These are phyloP conservation scores for Apiospora saccharicola DNA, from an alignment of 2,329 filamentous ascomycete genomes.

Conservation along the genomic window DNA sequence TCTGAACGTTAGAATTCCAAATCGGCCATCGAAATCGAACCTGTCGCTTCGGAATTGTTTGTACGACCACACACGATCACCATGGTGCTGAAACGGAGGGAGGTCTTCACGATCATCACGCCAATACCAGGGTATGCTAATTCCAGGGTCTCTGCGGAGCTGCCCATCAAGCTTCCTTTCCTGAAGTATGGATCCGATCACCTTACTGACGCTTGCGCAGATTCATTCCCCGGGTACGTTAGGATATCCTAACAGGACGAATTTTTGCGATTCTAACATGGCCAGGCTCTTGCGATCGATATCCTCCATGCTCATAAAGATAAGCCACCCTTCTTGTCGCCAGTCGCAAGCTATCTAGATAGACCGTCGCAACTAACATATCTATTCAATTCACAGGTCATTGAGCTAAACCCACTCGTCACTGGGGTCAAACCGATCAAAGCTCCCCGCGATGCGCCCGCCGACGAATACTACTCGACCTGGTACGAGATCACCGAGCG, in stretches of 20 bases:
- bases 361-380: neutral
- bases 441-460: conserved; percentile 70
- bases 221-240: conserved; percentile 67
- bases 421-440: conserved; percentile 68
- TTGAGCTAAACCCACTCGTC: conserved; percentile 74
- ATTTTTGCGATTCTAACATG: neutral
- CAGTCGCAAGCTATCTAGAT: neutral
- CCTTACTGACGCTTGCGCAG: neutral
- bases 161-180: neutral
- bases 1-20: neutral
- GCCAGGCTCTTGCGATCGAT: conserved; percentile 65
- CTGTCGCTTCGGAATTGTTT: neutral
- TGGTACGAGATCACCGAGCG: conserved; percentile 78
- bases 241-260: neutral
- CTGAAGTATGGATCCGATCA: neutral
- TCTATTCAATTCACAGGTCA: conserved; percentile 55
- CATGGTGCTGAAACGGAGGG: conserved; percentile 67
- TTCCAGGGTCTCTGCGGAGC: conserved; percentile 1
- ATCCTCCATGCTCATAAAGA: conserved; percentile 73
- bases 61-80: conserved; percentile 6
- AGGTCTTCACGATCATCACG: conserved; percentile 72
- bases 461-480: conserved; percentile 76
- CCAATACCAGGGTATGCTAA: conserved; percentile 62
- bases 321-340: neutral
- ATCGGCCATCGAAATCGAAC: neutral